Evolutionary conservation across 2,329 filamentous ascomycete genomes (phyloP), one percentile per base, ranked within the genome.

Genomic region (Ceratocystis variospora): DNA sequence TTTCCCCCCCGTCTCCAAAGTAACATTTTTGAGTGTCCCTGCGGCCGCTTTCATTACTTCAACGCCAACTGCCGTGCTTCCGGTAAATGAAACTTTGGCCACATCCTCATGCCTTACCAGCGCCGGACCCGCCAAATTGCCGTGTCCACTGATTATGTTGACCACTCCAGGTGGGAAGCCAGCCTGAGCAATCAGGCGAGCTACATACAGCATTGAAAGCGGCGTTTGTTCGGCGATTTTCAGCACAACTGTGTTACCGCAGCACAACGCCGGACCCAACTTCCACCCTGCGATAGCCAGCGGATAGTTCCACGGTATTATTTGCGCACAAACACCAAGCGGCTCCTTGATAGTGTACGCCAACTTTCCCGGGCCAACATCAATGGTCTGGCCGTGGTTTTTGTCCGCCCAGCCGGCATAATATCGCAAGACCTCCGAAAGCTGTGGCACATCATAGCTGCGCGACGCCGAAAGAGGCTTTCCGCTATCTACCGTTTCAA

Each of bases 221-320:
- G 83, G 82, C 15, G 83, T 85, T 74, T 84, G 82, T 72, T 86
- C 83, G 7, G 83, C 81, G 45, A 81, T 77, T 75, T 85, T 86
- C 53, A 85, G 75, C 61, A 85, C 77, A 62, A 85, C 75, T 0
- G 81, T 81, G 72, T 85, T 85, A 64, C 82, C 83, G 67, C 80
- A 80, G 31, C 80, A 80, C 53, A 85, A 71, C 12, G 82, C 82
- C 50, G 87, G 86, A 22, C 85, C 87, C 8, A 75, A 66, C 68
- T 74, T 72, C 72, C 72, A 72, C 4, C 84, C 85, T 17, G 87
- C 87, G 83, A 92, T 91, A 22, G 81, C 79, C 1, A 93, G 79
- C 1, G 89, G 89, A 70, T 87, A 90, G 74, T 93, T 93, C 87
- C 88, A 93, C 7, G 88, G 88, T 68, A 90, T 89, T 69, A 92